Evolutionary conservation across 1,284 basidiomycete species (phyloP).

Genomic region (Marasmius tenuissimus): DNA sequence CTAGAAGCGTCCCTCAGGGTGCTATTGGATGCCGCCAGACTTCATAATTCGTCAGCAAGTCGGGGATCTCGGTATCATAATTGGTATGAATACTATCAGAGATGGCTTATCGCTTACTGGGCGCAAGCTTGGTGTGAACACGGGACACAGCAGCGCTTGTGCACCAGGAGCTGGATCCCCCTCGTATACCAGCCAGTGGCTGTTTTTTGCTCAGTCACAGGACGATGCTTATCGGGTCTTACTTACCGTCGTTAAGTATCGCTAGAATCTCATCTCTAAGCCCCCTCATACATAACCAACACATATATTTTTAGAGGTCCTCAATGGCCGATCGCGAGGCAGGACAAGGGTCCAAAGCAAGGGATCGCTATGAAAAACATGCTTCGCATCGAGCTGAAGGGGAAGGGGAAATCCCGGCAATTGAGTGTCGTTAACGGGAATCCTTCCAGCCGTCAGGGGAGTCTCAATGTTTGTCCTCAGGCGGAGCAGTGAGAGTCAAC

Average conservation of each 20-base stretch:
- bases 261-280: constrained; percentile 8
- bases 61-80: background rate
- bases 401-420: constrained; percentile 6
- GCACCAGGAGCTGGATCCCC: background rate
- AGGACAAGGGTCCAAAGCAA: background rate
- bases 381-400: constrained; percentile 7
- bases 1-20: background rate
- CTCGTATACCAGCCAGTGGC: background rate
- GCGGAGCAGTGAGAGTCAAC: background rate
- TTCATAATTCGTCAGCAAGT: background rate
- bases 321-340: background rate
- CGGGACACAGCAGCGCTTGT: background rate
- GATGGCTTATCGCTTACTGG: background rate
- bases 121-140: background rate
- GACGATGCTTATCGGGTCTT: constrained; percentile 4
- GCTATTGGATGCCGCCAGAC: background rate
- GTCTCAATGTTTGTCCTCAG: constrained; percentile 5
- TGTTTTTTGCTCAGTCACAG: background rate
- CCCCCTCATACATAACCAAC: constrained; percentile 1
- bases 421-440: constrained; percentile 13
- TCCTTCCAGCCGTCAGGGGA: constrained; percentile 12
- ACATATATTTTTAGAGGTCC: constrained; percentile 6
- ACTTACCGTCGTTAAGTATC: constrained; percentile 13
- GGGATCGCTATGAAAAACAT: background rate
- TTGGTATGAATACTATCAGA: background rate